A percentile compares a stretch with the other conserved stretches of the same genome.
Conservation (phyloP, 768 basidiomycete genomes). For the Pisolithus albus region DNA sequence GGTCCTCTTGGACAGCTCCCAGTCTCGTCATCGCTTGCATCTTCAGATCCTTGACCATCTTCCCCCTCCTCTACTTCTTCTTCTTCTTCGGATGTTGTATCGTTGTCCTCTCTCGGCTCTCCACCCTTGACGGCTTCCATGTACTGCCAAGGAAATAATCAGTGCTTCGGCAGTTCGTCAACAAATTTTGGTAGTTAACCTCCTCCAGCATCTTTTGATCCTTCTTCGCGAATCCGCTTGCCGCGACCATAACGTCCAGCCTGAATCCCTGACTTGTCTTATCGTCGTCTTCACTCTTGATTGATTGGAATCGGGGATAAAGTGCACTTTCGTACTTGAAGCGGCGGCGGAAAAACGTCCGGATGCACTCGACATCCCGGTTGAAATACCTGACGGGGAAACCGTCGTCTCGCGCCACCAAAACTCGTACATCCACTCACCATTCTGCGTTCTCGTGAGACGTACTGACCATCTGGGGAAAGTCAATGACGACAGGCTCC, state of each 20-base stretch:
- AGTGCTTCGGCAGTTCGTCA: slow-evolving; percentile 10
- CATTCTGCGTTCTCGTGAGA: slow-evolving; percentile 96
- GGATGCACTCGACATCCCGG: slow-evolving; percentile 94
- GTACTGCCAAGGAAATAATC: slow-evolving; percentile 42
- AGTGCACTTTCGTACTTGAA: slow-evolving; percentile 89
- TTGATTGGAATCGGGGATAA: slow-evolving; percentile 74
- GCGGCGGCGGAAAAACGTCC: slow-evolving; percentile 83
- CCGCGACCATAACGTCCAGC: slow-evolving; percentile 87
- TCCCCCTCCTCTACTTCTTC: slow-evolving; percentile 32
- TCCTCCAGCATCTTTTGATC: slow-evolving; percentile 80
- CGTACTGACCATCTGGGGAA: slow-evolving; percentile 99
- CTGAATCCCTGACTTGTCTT: slow-evolving; percentile 51
- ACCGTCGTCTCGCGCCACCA: slow-evolving; percentile 6
- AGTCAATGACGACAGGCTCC: slow-evolving; percentile 91
- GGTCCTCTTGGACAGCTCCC: slow-evolving; percentile 14
- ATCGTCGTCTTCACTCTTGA: slow-evolving; percentile 21
- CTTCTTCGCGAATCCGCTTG: slow-evolving; percentile 86
- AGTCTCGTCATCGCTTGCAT: slow-evolving; percentile 11
- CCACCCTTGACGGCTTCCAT: slow-evolving; percentile 49
- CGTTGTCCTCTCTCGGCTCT: slow-evolving; percentile 25
- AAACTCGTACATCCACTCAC: slow-evolving; percentile 37
- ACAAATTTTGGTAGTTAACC: slow-evolving; percentile 40
- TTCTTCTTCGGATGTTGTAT: slow-evolving; percentile 23
- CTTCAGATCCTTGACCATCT: slow-evolving; percentile 4
- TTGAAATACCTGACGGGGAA: slow-evolving; percentile 82